phyloP scores from a whole-genome alignment of 805 yeast genomes.

The Candida verbasci region DNA sequence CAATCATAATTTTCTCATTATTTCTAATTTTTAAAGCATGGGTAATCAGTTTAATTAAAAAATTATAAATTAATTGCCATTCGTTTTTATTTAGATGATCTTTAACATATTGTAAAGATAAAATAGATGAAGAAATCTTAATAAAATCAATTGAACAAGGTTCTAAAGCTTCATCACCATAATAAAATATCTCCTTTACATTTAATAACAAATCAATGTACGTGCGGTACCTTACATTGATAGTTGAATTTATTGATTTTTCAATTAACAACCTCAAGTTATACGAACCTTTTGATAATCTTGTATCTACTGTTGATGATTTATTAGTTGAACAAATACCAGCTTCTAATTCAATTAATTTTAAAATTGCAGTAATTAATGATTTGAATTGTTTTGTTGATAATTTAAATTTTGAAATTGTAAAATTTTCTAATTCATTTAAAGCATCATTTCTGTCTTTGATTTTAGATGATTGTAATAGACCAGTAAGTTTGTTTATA shows the following conservation, averaged over 20 bases:
- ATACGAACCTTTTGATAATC: conserved; percentile 29
- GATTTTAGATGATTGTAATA: conserved; percentile 46
- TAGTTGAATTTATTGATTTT: conserved; percentile 9
- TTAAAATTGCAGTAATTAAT: conserved; percentile 21
- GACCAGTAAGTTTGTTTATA: conserved; percentile 15
- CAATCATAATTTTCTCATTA: conserved; percentile 19
- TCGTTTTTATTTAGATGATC: conserved; percentile 26
- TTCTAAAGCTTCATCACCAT: conserved; percentile 12
- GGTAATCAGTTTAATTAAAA: conserved; percentile 15
- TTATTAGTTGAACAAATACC: conserved; percentile 18
- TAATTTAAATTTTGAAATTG: conserved; percentile 16
- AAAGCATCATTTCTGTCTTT: conserved; percentile 55
- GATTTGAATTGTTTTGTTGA: conserved; percentile 18
- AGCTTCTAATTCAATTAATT: conserved; percentile 33
- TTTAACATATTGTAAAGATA: conserved; percentile 21
- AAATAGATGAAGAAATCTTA: conserved; percentile 15
- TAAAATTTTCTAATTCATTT: conserved; percentile 15
- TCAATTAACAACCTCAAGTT: conserved; percentile 22
- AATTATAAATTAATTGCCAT: conserved; percentile 23
- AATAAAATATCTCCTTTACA: conserved; percentile 16
- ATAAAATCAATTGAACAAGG: conserved; percentile 25
- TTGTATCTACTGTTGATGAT: conserved; percentile 20
- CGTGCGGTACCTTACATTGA: conserved; percentile 18
- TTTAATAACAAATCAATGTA: conserved; percentile 14
- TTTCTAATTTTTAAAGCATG: background rate